A percentile compares a stretch with the other conserved stretches of the same genome.
phyloP scores from a whole-genome alignment of 2,329 filamentous ascomycete genomes.

The Xylaria sp. region DNA sequence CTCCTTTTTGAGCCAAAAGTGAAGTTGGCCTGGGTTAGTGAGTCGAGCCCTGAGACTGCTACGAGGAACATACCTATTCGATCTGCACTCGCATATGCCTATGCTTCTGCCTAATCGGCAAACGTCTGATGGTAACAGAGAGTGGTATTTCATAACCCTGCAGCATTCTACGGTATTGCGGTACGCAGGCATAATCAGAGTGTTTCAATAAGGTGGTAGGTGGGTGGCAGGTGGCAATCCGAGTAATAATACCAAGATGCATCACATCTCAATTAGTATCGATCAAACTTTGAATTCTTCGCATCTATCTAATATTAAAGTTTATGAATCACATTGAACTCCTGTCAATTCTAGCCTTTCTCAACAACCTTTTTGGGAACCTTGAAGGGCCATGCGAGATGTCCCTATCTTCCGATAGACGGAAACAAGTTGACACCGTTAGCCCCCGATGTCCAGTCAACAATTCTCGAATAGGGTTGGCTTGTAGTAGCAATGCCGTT shows the following conservation, averaged over 20 bases:
- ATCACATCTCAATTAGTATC: too few relatives aligned
- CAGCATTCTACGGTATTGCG: neutral
- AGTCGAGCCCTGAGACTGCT: slow-evolving; percentile 22
- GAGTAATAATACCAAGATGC: too few relatives aligned
- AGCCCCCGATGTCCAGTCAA: neutral
- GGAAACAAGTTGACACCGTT: neutral
- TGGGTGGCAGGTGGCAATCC: too few relatives aligned
- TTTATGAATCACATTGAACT: too few relatives aligned
- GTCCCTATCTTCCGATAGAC: too few relatives aligned
- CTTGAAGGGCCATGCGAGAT: too few relatives aligned
- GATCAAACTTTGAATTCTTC: too few relatives aligned
- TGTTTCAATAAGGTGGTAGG: too few relatives aligned
- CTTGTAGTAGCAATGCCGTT: neutral
- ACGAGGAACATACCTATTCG: slow-evolving; percentile 29
- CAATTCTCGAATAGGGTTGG: neutral
- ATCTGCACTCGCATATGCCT: slow-evolving; percentile 31
- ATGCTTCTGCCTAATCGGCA: slow-evolving; percentile 11
- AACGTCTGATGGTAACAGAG: neutral
- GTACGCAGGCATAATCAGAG: too few relatives aligned
- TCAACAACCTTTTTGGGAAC: too few relatives aligned
- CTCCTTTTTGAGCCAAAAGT: slow-evolving; percentile 27
- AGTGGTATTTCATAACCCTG: neutral
- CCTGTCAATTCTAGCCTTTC: too few relatives aligned
- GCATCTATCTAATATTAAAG: too few relatives aligned
- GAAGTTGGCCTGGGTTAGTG: slow-evolving; percentile 32